phyloP scores from a whole-genome alignment of 345 rosid species.

The Populus davidiana region DNA sequence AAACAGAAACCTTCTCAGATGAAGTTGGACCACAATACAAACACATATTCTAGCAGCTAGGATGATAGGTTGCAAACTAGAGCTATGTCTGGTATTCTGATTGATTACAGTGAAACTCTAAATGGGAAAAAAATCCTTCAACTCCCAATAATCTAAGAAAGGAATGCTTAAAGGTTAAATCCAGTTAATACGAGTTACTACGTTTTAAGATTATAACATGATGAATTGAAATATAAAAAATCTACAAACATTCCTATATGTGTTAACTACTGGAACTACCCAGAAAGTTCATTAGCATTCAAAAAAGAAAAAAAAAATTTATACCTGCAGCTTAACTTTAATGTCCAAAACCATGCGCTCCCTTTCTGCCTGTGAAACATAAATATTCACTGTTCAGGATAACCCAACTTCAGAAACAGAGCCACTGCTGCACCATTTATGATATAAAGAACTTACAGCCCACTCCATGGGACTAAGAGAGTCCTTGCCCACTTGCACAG shows the following conservation, averaged over 20 bases:
- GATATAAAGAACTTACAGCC: slow-evolving; percentile 68
- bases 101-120: not conserved
- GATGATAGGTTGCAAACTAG: not conserved
- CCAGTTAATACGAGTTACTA: not conserved
- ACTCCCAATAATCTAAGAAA: not conserved
- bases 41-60: not conserved
- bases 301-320: not conserved
- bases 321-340: slow-evolving; percentile 93
- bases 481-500: slow-evolving; percentile 52
- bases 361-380: slow-evolving; percentile 73
- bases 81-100: not conserved
- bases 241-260: not conserved
- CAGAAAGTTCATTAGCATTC: not conserved
- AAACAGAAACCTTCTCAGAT: not conserved
- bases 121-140: not conserved
- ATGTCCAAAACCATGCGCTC: slow-evolving; percentile 99
- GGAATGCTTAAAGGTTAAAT: not conserved
- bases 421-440: slow-evolving; percentile 19
- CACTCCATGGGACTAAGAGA: slow-evolving; percentile 88
- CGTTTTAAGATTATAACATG: not conserved
- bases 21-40: not conserved
- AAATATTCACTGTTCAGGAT: slow-evolving; percentile 4
- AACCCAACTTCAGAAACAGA: slow-evolving; percentile 14
- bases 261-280: slow-evolving; percentile 6
- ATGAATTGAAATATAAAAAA: too few relatives aligned